A percentile compares a stretch with the other conserved stretches of the same genome.
These are phyloP conservation scores for Marchantia polymorpha DNA, from an alignment of 225 moss, liverwort and hornwort genomes.

Conservation along the genomic window DNA sequence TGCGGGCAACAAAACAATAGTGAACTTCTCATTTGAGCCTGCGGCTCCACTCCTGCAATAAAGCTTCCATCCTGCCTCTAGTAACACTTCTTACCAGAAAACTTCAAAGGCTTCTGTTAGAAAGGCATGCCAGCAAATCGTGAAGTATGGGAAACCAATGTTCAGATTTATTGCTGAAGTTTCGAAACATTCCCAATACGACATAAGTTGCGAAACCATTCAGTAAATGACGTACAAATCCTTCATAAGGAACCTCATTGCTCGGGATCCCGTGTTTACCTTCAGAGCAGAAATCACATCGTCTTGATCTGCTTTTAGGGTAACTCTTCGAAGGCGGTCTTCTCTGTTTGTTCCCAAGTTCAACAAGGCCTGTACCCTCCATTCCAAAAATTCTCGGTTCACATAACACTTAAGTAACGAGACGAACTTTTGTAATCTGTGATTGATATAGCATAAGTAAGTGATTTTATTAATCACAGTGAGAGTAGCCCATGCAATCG, in stretches of 20 bases:
- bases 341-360: constrained; percentile 75
- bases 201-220: no score
- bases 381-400: neutral
- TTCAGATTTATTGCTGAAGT: neutral
- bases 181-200: neutral
- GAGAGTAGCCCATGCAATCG: neutral
- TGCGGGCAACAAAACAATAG: neutral
- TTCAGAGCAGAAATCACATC: constrained; percentile 87
- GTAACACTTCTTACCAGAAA: neutral
- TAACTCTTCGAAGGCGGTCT: constrained; percentile 83
- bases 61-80: neutral
- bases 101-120: neutral
- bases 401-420: neutral
- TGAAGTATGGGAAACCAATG: neutral
- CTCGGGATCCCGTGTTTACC: constrained; percentile 29
- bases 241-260: neutral
- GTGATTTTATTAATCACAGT: no score
- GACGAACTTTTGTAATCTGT: no score
- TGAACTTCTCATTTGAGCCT: no score
- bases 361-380: constrained; percentile 58
- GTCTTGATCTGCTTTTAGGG: constrained; percentile 77
- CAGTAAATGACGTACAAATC: neutral
- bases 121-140: neutral
- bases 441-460: no score
- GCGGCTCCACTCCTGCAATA: neutral